Conservation (phyloP, 2,329 filamentous ascomycete species). For the Phialophora expanda region DNA sequence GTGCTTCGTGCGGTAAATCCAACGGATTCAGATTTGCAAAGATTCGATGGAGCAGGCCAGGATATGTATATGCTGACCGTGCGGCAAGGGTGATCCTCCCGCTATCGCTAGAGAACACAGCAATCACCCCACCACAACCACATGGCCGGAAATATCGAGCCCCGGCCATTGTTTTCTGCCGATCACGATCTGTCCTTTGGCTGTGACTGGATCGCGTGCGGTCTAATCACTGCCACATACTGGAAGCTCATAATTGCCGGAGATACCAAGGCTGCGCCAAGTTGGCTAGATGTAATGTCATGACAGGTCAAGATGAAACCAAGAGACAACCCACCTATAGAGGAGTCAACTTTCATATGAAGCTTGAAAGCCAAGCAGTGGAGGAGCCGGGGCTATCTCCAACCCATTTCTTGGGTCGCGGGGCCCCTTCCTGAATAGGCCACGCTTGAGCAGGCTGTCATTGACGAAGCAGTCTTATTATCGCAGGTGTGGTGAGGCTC, state of each 20-base stretch:
- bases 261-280: constrained; percentile 1
- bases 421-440: background rate
- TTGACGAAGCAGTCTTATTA: background rate
- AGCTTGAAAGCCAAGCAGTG: background rate
- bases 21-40: background rate
- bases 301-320: background rate
- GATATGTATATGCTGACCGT: background rate
- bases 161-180: background rate
- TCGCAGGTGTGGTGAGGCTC: background rate
- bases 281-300: background rate
- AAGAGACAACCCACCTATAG: background rate
- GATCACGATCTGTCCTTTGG: background rate
- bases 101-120: background rate
- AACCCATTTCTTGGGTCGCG: background rate
- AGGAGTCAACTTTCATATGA: background rate
- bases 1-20: background rate
- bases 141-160: background rate
- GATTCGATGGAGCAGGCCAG: background rate
- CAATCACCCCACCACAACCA: background rate
- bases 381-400: background rate
- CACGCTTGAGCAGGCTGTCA: background rate
- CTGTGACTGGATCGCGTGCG: background rate
- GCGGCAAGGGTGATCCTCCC: background rate
- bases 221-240: background rate
- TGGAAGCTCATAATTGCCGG: background rate